Percentiles rank a stretch among this genome's conserved stretches.
phyloP scores from a whole-genome alignment of 2,329 filamentous ascomycete species.

The Diaporthe australafricana region DNA sequence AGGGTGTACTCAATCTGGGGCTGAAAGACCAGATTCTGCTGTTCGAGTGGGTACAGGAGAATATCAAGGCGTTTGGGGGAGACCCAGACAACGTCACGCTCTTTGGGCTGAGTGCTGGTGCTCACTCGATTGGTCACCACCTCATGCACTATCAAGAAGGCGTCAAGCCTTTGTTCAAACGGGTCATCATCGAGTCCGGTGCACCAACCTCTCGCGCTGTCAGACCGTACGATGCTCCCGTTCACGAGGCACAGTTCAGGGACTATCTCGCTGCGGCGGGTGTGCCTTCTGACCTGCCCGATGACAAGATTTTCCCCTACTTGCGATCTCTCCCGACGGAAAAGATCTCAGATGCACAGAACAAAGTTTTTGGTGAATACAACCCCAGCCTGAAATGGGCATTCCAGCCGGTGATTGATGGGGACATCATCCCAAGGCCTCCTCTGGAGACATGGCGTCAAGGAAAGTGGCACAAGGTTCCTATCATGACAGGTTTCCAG shows the following conservation, averaged over 20 bases:
- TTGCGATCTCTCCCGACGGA: constrained; percentile 52
- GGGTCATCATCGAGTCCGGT: constrained; percentile 54
- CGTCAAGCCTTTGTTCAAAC: constrained; percentile 48
- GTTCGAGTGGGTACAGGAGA: constrained; percentile 66
- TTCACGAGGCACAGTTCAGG: constrained; percentile 61
- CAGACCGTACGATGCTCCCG: constrained; percentile 53
- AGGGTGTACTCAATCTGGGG: constrained; percentile 68
- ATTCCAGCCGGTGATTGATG: constrained; percentile 66
- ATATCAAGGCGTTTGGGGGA: constrained; percentile 65
- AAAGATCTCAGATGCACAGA: constrained; percentile 47
- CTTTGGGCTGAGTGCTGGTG: constrained; percentile 62
- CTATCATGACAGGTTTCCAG: constrained; percentile 57
- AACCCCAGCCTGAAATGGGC: constrained; percentile 54
- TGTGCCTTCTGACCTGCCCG: constrained; percentile 56
- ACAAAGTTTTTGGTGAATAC: constrained; percentile 48
- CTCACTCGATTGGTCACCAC: constrained; percentile 68
- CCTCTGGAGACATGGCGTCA: constrained; percentile 43
- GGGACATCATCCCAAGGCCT: constrained; percentile 43
- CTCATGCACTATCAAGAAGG: constrained; percentile 56
- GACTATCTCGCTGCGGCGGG: constrained; percentile 59
- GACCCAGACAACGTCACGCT: constrained; percentile 61
- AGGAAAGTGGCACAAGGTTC: constrained; percentile 46
- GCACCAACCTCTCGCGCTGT: constrained; percentile 54
- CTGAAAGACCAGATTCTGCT: constrained; percentile 62
- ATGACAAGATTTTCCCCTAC: constrained; percentile 56